Evolutionary conservation across 2,329 filamentous ascomycete species (phyloP).

Genomic region (Beauveria scarabaeidicola): DNA sequence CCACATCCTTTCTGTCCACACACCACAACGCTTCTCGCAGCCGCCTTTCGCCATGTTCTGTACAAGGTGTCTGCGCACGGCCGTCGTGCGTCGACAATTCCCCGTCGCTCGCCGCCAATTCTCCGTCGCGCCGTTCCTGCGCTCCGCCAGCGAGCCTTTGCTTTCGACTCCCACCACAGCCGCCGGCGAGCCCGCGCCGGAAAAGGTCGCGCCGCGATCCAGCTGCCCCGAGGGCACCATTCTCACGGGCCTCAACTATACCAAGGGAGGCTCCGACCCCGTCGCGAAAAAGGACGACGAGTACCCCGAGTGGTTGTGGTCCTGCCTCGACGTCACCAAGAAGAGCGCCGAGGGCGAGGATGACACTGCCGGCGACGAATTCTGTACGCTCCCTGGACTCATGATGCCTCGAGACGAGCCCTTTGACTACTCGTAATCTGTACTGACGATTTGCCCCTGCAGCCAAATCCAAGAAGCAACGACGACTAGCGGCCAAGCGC

Average conservation of each 20-base stretch:
- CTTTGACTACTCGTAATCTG: neutral
- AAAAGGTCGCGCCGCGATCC: slow-evolving; percentile 29
- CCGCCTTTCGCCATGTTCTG: slow-evolving; percentile 28
- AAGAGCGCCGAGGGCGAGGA: slow-evolving; percentile 40
- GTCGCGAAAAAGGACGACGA: slow-evolving; percentile 65
- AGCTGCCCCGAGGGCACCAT: slow-evolving; percentile 59
- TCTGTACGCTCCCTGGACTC: slow-evolving; percentile 51
- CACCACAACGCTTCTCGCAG: neutral
- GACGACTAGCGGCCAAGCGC: slow-evolving; percentile 60
- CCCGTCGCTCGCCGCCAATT: slow-evolving; percentile 30
- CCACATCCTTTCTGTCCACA: slow-evolving; percentile 20
- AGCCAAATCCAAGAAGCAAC: slow-evolving; percentile 83
- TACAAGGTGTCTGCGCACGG: slow-evolving; percentile 41
- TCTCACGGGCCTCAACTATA: slow-evolving; percentile 67
- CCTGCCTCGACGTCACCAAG: slow-evolving; percentile 54
- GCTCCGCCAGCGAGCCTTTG: slow-evolving; percentile 28
- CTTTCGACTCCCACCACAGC: slow-evolving; percentile 28
- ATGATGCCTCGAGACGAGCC: neutral
- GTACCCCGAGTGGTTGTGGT: slow-evolving; percentile 78
- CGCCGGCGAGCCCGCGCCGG: slow-evolving; percentile 22
- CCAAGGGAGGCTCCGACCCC: slow-evolving; percentile 65
- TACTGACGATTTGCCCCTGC: slow-evolving; percentile 12
- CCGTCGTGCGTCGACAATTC: slow-evolving; percentile 23
- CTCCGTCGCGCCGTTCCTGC: slow-evolving; percentile 29
- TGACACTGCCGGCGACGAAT: slow-evolving; percentile 60